phyloP scores from a whole-genome alignment of 345 rosid genomes.

The Eucalyptus victrix region DNA sequence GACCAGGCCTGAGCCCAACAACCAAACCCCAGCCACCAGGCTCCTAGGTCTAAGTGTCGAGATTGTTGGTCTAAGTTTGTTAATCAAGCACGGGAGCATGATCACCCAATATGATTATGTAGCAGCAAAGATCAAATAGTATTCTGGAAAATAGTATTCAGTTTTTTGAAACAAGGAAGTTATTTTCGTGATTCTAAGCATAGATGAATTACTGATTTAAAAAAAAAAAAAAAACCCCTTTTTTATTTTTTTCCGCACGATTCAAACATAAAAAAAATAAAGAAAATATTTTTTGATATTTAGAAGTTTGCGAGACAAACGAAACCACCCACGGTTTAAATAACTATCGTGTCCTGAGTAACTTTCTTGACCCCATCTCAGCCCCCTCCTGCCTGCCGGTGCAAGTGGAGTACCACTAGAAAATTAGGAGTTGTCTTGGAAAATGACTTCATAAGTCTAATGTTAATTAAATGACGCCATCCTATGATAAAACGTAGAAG shows the following conservation, averaged over 20 bases:
- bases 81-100: not conserved
- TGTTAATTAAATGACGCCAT: not conserved
- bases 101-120: not conserved
- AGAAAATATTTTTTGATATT: too few species aligned
- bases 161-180: not conserved
- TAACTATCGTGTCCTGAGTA: not conserved
- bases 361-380: not conserved
- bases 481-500: not conserved
- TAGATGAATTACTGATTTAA: not conserved
- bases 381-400: not conserved
- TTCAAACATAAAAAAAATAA: not conserved
- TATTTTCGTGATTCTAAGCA: not conserved
- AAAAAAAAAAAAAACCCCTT: too few species aligned
- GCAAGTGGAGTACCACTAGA: not conserved
- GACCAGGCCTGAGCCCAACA: too few species aligned
- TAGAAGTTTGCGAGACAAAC: not conserved
- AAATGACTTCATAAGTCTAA: not conserved
- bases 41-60: not conserved
- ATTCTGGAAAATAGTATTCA: too few species aligned
- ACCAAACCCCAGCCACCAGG: not conserved
- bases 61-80: not conserved
- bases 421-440: not conserved
- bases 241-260: not conserved
- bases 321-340: not conserved
- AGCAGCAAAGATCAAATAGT: not conserved